Evolutionary conservation across 139 green algal genomes (phyloP), one percentile per base, ranked within the genome.

Genomic region (Chlamydomonas urium): DNA sequence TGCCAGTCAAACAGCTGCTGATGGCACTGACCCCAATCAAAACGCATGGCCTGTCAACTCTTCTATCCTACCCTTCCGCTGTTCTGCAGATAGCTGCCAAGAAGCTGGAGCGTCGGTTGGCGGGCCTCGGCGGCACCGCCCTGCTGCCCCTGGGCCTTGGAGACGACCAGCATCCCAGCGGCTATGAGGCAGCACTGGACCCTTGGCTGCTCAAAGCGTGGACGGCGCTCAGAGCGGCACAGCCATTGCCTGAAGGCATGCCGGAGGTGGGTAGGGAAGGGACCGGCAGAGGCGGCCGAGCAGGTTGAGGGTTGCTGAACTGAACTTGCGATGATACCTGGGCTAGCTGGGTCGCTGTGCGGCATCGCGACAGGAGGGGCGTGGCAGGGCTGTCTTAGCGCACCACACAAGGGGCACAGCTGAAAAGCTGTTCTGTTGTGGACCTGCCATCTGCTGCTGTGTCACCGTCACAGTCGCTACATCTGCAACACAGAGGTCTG

Each of bases 121-220:
- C 73, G 69, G 79, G 78, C n/a, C 80, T 99, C 66, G 93, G 95
- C 2, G 91, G 86, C 0, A 47, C 37, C 28, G 28, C 26, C 31
- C 32, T 47, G 31, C 33, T 48, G 33, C 19, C 65, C 32, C 31
- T 32, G 47, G 66, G 47, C 48, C 26, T 71, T 28, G 65, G 38
- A 2, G 26, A 59, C 6, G 31, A 73, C 32, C 63, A 57, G 34
- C 79, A 92, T 53, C 79, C 78, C 6, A 75, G 68, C 66, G 95
- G 94, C 3, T 94, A 96, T 78, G 93, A 98, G 50, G 88, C 87
- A 2, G 88, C 80, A 1, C 82, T 99, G 36, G 92, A 98, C 75
- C 76, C 86, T 19, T 99, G 94, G 94, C 80, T 96, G 47, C 19
- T n/a, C n/a, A 62, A 4, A 28, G 67, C 26, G 82, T 98, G 53